Evolutionary conservation across 345 rosid genomes (phyloP).

Genomic region (Syzygium oleosum): DNA sequence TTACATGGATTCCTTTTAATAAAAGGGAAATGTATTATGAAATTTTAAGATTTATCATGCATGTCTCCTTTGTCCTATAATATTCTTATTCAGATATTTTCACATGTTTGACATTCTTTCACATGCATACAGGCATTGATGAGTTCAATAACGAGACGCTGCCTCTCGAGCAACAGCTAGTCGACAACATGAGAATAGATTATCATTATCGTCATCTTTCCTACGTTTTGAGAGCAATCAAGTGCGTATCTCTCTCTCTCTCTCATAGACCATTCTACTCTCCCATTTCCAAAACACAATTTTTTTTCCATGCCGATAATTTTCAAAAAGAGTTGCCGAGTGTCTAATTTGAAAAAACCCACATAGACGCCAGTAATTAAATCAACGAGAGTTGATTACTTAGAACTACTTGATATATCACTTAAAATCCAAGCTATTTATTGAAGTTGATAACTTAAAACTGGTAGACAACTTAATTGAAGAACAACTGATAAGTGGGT

Average conservation of each 20-base stretch:
- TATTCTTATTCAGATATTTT: not conserved
- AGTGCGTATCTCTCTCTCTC: conserved; percentile 5
- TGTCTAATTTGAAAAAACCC: not conserved
- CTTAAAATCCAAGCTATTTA: not conserved
- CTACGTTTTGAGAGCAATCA: conserved; percentile 18
- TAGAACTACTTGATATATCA: not conserved
- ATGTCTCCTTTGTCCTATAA: not conserved
- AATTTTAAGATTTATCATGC: not conserved
- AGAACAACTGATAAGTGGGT: not conserved
- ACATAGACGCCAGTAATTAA: not conserved
- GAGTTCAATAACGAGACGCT: conserved; percentile 18
- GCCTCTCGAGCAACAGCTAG: conserved; percentile 21
- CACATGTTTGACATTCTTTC: not conserved
- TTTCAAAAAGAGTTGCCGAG: not conserved
- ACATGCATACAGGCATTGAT: conserved; percentile 12
- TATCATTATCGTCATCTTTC: conserved; percentile 20
- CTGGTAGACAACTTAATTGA: not conserved
- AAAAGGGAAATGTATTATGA: not conserved
- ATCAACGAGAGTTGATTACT: not conserved
- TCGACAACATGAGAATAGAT: conserved; percentile 22
- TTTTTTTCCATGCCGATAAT: not conserved
- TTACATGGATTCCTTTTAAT: not conserved
- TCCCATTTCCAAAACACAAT: not conserved
- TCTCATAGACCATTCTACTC: not conserved
- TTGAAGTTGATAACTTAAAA: not conserved